Evolutionary conservation across 2,329 filamentous ascomycete genomes (phyloP), one percentile per base, ranked within the genome.

Genomic region (Neonectria faginata): DNA sequence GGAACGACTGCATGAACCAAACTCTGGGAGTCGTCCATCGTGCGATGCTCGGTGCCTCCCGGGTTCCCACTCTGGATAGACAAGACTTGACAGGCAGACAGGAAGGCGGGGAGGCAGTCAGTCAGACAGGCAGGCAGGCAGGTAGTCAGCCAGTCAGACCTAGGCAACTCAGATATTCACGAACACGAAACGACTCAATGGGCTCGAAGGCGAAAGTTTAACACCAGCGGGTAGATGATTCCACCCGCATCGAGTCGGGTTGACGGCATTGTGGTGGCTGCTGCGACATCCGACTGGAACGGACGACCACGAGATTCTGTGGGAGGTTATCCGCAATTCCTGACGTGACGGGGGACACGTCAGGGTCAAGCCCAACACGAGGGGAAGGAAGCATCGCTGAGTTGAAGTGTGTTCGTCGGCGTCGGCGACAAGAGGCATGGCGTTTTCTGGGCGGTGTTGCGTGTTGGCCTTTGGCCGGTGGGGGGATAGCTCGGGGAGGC

Each of bases 341-440:
- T 62, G 53, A 53, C 57, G 53, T 57, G 47, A 57, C 51, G 57
- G 41, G 57, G 29, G 54, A 52, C 60, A 29, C 31, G 47, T 56
- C 52, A 51, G 52, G 50, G 39, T 25, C 31, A 60, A 54, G 51
- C 41, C 57, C 39, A 57, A 57, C 54, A 57, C 53, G 39, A 53
- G n/a, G 45, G 11, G 25, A 5, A 25, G 25, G 25, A 29, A 29
- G 44, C 22, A n/a, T 33, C 20, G 20, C 44, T 25, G 18, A n/a
- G 25, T 25, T 6, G 25, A 25, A 25, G 25, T 25, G 25, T 25
- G 25, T 25, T 25, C 3, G 25, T 25, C 5, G 25, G 25, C 25
- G 25, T 6, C 3, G 27, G 9, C n/a, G 18, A 47, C 22, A 56
- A 18, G 8, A 14, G 33, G 31, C 44, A 33, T 42, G 22, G 39